Evolutionary conservation across 2,329 filamentous ascomycete genomes (phyloP), one percentile per base, ranked within the genome.

Genomic region (Leptographium procerum): DNA sequence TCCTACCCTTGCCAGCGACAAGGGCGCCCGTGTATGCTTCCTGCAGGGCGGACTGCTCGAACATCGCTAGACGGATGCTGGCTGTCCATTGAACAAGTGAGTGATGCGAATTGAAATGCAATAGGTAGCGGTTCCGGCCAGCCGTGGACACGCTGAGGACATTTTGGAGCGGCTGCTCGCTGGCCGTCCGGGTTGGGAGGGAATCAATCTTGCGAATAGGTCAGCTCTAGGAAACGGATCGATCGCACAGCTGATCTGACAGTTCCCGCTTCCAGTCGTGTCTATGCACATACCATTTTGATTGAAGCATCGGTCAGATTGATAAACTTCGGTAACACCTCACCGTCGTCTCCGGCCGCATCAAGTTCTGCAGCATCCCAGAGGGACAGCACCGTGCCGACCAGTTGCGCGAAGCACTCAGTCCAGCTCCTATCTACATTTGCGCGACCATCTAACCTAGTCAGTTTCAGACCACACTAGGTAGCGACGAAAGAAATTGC

Each of bases 261-360:
- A 53, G 33, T n/a, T n/a, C 28, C 5, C 19, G 22, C 16, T 10
- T 33, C 14, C 28, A 8, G 26, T 13, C 31, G 29, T 19, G 16
- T 28, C 2, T 14, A 22, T 28, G 16, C 3, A 57, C 50, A 6
- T 79, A 96, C 94, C 91, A 97, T 96, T 72, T 95, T 96, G 66
- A 99, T 91, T 0, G 94, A 96, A 24, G 94, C 94, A 78, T 99
- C 94, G 8, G 94, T 95, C 60, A 99, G 75, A 68, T 99, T 99
- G 71, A 99, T 91, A 70, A 96, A 99, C 61, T 74, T 75, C 50
- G 73, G 69, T 52, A 74, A 64, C 6, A 78, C 70, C 62, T 79
- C 73, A 45, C 78, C 88, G 66, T 94, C 84, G 65, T 90, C 86
- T 40, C 89, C 90, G 14, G 89, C 91, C 45, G 84, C 85, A 73